These are phyloP conservation scores for Cichorium intybus DNA, from an alignment of 140 eudicot species.

Conservation along the genomic window DNA sequence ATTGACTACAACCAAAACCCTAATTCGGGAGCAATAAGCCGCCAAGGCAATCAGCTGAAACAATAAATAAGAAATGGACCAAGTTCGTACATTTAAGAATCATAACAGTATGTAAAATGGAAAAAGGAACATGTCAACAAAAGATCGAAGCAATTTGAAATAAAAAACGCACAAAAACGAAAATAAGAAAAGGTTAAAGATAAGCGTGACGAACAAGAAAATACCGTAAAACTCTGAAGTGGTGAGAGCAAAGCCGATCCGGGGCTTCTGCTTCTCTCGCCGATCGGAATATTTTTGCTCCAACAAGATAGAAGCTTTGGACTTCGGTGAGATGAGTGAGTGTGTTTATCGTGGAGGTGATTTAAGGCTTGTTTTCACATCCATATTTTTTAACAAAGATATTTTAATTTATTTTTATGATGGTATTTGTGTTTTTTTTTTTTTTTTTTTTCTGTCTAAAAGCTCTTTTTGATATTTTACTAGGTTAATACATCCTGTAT, in stretches of 20 bases:
- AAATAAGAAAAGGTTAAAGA: constrained; percentile 3
- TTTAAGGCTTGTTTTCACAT: neutral
- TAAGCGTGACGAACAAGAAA: neutral
- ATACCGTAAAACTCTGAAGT: constrained; percentile 8
- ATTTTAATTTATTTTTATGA: too few species aligned
- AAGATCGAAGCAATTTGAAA: constrained; percentile 16
- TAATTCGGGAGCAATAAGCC: constrained; percentile 19
- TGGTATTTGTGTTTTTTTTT: too few species aligned
- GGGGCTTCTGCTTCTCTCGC: constrained; percentile 12
- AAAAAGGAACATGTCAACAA: neutral
- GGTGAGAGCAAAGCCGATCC: constrained; percentile 13
- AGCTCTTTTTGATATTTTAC: too few species aligned
- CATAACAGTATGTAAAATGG: neutral
- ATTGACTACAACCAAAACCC: constrained; percentile 23
- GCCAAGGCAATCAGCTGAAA: constrained; percentile 1
- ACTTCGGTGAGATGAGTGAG: constrained; percentile 4
- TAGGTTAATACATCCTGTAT: too few species aligned
- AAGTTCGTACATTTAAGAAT: constrained; percentile 1
- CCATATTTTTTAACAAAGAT: too few species aligned
- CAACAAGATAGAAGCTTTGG: constrained; percentile 15
- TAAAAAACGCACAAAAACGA: neutral
- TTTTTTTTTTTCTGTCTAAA: too few species aligned
- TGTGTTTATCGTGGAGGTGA: neutral
- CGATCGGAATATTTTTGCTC: constrained; percentile 10
- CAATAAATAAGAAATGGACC: neutral